Evolutionary conservation across 305 asterid genomes (phyloP).

Genomic region (Withania somnifera): DNA sequence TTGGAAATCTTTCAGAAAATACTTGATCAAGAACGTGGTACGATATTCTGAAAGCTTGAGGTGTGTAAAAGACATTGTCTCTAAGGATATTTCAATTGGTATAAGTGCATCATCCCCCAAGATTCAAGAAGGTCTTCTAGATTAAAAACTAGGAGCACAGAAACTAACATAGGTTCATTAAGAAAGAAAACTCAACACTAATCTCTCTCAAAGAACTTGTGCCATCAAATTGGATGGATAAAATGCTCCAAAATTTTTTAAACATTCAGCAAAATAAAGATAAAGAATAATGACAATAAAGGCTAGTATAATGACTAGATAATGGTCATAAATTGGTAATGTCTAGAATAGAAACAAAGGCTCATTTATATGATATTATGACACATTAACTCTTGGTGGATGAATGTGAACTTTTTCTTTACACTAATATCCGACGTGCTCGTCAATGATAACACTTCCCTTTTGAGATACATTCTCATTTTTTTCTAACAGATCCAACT

Average conservation of each 20-base stretch:
- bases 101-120: too few species aligned
- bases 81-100: too few species aligned
- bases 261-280: neutral
- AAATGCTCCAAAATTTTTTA: neutral
- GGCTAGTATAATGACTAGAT: neutral
- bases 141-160: too few species aligned
- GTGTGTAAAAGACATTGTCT: too few species aligned
- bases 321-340: neutral
- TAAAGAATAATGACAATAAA: neutral
- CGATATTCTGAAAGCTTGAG: too few species aligned
- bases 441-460: neutral
- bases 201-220: neutral
- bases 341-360: too few species aligned
- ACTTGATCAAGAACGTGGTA: too few species aligned
- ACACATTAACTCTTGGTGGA: neutral
- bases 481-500: neutral
- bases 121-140: too few species aligned
- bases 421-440: neutral
- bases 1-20: too few species aligned
- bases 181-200: neutral
- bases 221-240: neutral
- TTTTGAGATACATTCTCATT: neutral
- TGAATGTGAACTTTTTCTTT: neutral
- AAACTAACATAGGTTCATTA: too few species aligned
- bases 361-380: neutral